Evolutionary conservation across 1,284 basidiomycete genomes (phyloP), one percentile per base, ranked within the genome.

Genomic region (Microbotryomycetes sp.): DNA sequence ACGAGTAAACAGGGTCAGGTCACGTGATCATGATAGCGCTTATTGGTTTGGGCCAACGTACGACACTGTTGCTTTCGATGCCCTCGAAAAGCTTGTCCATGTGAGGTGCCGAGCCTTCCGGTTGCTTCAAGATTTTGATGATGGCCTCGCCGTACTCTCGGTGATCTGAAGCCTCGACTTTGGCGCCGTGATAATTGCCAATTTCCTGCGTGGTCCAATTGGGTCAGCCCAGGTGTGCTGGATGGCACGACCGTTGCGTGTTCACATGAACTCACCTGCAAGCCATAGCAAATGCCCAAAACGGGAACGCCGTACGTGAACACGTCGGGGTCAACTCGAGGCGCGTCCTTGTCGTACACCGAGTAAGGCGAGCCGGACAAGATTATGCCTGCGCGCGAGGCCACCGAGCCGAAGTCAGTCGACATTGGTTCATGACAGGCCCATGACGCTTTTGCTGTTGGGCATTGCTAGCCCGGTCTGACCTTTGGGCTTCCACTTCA

Each of bases 321-420:
- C n/a, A 98, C 86, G n/a, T 82, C 86, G 22, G 92, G 89, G 77
- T 98, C 94, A 51, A 93, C 92, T 70, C 92, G 89, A 19, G 96
- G 96, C 6, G 96, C 87, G 70, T 87, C 92, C 46, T 83, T 77
- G 70, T 94, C 94, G 77, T 97, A 98, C 22, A 98, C 96, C 46
- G 94, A 97, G 80, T 96, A 98, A 0, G 96, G 96, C 15, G 96
- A 97, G 61, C 96, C 96, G 50, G 93, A 97, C 49, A 99, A 83
- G 73, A 98, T 97, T 76, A 99, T 88, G 65, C 96, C 92, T 93
- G 68, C 7, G 53, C 4, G 30, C n/a, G 14, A 22, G 28, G 19
- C 14, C 19, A 49, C 47, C 14, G 6, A 3, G 14, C 1, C 19
- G 23, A 12, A n/a, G 19, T 49, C 47, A 22, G 47, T n/a, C 12